Conservation (phyloP, 139 green algal species). For the Chlorella sp. region DNA sequence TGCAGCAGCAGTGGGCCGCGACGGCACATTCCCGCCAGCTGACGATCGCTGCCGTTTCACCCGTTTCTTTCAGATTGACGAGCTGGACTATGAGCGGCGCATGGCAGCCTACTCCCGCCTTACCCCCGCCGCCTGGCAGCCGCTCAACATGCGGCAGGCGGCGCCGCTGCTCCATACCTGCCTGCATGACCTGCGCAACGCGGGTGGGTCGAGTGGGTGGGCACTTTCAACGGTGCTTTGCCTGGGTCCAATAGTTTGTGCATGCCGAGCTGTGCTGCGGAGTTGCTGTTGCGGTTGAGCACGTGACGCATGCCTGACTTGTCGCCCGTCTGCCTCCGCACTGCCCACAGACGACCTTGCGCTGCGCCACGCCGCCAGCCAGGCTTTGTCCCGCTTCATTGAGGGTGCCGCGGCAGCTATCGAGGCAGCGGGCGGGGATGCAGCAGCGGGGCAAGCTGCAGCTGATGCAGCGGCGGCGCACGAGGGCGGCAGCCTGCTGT, state of each 20-base stretch:
- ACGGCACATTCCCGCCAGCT: neutral
- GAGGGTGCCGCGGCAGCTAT: constrained; percentile 31
- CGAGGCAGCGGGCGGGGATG: too few relatives aligned
- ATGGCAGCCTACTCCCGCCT: constrained; percentile 72
- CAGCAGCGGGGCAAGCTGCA: neutral
- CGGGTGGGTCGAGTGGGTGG: neutral
- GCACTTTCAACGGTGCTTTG: too few relatives aligned
- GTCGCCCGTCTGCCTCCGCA: too few relatives aligned
- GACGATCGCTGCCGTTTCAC: neutral
- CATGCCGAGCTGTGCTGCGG: too few relatives aligned
- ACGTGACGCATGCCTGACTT: too few relatives aligned
- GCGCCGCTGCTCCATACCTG: constrained; percentile 70
- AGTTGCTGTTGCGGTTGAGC: too few relatives aligned
- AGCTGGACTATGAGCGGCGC: constrained; percentile 74
- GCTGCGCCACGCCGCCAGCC: constrained; percentile 73
- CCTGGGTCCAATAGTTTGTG: too few relatives aligned
- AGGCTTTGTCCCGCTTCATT: constrained; percentile 55
- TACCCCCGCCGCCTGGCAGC: constrained; percentile 50
- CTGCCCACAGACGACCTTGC: constrained; percentile 71
- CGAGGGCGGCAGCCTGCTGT: constrained; percentile 22
- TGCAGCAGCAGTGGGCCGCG: neutral
- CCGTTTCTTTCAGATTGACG: constrained; percentile 45
- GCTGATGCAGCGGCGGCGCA: neutral
- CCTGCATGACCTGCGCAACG: constrained; percentile 72
- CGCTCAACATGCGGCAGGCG: constrained; percentile 41